Percentiles rank a stretch among this genome's conserved stretches.
Conservation (phyloP, 75 land plant species). For the Pseudotsuga menziesii region DNA sequence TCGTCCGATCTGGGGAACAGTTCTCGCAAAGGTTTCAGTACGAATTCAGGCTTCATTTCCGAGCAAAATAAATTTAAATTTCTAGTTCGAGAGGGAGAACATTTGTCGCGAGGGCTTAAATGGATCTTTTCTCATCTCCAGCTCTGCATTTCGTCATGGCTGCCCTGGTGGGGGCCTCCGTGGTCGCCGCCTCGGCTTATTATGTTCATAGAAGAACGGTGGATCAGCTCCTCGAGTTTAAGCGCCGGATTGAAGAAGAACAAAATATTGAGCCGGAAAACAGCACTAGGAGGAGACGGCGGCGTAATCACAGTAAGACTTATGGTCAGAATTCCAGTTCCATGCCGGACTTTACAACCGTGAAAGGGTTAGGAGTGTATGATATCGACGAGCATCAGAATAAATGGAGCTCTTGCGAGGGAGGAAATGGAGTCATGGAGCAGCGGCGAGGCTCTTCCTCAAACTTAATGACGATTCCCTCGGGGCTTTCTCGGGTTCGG, state of each 20-base stretch:
- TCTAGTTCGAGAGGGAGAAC: no score
- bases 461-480: conserved; percentile 41
- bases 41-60: no score
- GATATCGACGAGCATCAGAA: conserved; percentile 20
- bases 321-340: conserved; percentile 32
- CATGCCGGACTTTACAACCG: conserved; percentile 47
- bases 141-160: conserved; percentile 69
- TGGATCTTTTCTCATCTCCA: background rate
- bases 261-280: conserved; percentile 7
- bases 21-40: no score
- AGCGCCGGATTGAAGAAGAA: conserved; percentile 31
- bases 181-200: conserved; percentile 85
- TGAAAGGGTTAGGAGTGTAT: background rate
- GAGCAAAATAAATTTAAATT: no score
- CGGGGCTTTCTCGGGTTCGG: conserved; percentile 75
- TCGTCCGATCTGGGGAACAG: no score
- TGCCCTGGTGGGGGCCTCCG: conserved; percentile 82
- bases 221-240: conserved; percentile 60
- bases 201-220: conserved; percentile 78
- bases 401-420: background rate
- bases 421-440: conserved; percentile 15
- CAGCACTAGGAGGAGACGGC: background rate
- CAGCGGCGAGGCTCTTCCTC: conserved; percentile 4
- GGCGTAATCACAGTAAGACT: background rate
- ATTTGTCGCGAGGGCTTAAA: background rate